Evolutionary conservation across 768 basidiomycete genomes (phyloP).

Genomic region (Leccinum boreale): DNA sequence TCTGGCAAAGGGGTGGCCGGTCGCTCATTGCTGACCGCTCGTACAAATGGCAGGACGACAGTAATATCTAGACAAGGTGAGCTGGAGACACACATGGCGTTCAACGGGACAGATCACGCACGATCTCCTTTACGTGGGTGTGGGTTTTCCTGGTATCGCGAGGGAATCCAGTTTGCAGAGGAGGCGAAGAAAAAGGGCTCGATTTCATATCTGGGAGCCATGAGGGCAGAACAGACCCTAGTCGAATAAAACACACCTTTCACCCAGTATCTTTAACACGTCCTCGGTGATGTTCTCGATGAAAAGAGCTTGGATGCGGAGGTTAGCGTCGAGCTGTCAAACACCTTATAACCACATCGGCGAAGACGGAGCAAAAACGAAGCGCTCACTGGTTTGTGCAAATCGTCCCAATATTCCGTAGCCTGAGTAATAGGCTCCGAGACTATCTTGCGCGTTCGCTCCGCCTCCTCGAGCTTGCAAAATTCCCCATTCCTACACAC

Average conservation of each 20-base stretch:
- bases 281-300: slow-evolving; percentile 33
- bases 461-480: slow-evolving; percentile 5
- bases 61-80: slow-evolving; percentile 37
- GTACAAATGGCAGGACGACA: slow-evolving; percentile 40
- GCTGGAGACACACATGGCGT: neutral
- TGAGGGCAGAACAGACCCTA: neutral
- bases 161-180: slow-evolving; percentile 41
- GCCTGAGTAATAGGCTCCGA: slow-evolving; percentile 7
- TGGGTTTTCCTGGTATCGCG: slow-evolving; percentile 39
- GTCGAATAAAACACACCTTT: slow-evolving; percentile 24
- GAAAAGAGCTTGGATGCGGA: slow-evolving; percentile 35
- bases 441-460: slow-evolving; percentile 9
- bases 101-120: slow-evolving; percentile 22
- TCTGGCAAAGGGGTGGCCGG: slow-evolving; percentile 11
- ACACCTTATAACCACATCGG: neutral
- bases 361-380: neutral
- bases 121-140: slow-evolving; percentile 40
- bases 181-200: slow-evolving; percentile 46
- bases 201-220: slow-evolving; percentile 33
- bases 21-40: slow-evolving; percentile 34
- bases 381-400: slow-evolving; percentile 25
- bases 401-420: slow-evolving; percentile 26
- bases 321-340: slow-evolving; percentile 17
- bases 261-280: slow-evolving; percentile 37
- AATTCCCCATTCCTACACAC: slow-evolving; percentile 16